Evolutionary conservation across 2,329 filamentous ascomycete species (phyloP).

Genomic region (Amphichorda felina): DNA sequence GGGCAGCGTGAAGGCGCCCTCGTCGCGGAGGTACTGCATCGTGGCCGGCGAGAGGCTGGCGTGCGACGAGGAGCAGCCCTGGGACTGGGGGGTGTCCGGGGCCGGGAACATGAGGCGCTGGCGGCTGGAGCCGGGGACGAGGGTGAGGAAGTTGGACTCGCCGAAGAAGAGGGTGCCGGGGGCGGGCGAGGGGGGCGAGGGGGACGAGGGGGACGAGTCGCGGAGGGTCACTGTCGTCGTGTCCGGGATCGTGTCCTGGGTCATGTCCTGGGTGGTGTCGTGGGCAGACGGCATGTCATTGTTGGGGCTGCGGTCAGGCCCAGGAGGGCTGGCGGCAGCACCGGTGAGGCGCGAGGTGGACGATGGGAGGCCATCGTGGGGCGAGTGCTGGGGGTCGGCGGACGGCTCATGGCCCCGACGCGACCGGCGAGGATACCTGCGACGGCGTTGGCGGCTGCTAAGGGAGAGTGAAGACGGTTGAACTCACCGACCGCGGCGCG

Average conservation of each 20-base stretch:
- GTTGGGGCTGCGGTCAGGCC: no score
- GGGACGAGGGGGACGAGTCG: not conserved
- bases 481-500: conserved; percentile 17
- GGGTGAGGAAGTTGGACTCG: conserved; percentile 25
- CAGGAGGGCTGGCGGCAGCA: no score
- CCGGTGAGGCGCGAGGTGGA: no score
- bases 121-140: conserved; percentile 12
- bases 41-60: conserved; percentile 21
- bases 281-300: conserved; percentile 3
- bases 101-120: conserved; percentile 16
- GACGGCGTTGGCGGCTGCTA: not conserved
- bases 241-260: no score
- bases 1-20: conserved; percentile 31
- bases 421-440: not conserved
- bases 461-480: not conserved
- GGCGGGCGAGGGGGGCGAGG: not conserved
- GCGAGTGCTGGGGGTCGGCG: no score
- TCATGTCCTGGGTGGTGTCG: not conserved
- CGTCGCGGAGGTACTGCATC: conserved; percentile 33
- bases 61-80: no score
- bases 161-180: conserved; percentile 21
- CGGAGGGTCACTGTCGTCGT: not conserved
- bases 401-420: not conserved
- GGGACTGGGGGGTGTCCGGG: conserved; percentile 12
- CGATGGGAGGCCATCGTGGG: no score